Conservation (phyloP, 176 grass and related monocot genomes). For the Aegilops speltoides region DNA sequence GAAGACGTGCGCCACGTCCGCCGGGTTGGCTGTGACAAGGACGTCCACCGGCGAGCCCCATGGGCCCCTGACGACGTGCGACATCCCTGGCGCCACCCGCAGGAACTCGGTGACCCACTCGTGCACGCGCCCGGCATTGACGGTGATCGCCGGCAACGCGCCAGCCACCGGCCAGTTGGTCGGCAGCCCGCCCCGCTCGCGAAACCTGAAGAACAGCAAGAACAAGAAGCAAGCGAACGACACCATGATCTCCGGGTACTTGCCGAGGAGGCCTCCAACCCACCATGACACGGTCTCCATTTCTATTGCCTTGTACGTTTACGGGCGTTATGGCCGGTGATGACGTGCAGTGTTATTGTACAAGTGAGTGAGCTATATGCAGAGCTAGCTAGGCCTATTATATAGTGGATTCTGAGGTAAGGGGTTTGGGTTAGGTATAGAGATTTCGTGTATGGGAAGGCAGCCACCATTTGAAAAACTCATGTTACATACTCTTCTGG, state of each 20-base stretch:
- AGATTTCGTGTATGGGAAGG: slow-evolving; percentile 32
- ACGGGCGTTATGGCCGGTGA: no score
- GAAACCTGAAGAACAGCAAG: neutral
- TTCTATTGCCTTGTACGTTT: no score
- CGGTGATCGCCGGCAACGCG: slow-evolving; percentile 35
- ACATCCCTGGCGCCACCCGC: slow-evolving; percentile 3
- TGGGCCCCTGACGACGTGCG: slow-evolving; percentile 37
- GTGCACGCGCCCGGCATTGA: slow-evolving; percentile 38
- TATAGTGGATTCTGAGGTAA: slow-evolving; percentile 22
- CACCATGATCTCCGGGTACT: slow-evolving; percentile 45
- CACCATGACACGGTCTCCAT: slow-evolving; percentile 46
- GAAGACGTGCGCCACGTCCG: slow-evolving; percentile 64
- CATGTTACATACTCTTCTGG: no score
- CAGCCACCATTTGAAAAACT: neutral
- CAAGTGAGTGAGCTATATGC: no score
- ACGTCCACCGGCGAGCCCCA: slow-evolving; percentile 50
- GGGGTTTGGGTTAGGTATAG: slow-evolving; percentile 25
- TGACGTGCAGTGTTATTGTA: no score
- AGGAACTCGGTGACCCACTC: slow-evolving; percentile 43
- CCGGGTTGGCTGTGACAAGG: slow-evolving; percentile 65
- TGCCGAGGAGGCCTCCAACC: slow-evolving; percentile 17
- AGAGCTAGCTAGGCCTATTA: no score
- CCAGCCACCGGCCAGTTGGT: slow-evolving; percentile 68
- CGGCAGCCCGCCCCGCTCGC: slow-evolving; percentile 26
- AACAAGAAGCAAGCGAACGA: slow-evolving; percentile 37